These are phyloP conservation scores for Haberlea rhodopensis DNA, from an alignment of 257 asterid species.

Conservation along the genomic window DNA sequence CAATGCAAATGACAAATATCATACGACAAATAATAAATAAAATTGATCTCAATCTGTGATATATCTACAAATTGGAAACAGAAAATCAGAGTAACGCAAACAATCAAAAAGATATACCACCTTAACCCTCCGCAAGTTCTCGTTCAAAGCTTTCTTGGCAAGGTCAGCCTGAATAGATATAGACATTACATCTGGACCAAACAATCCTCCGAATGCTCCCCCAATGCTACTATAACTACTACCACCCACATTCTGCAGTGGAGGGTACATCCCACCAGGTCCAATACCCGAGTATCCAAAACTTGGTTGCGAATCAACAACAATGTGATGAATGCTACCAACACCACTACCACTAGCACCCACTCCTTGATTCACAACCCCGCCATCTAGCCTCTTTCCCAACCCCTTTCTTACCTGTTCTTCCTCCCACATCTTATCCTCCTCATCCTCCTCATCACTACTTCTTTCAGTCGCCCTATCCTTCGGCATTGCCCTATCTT, in stretches of 20 bases:
- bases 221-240: conserved; percentile 42
- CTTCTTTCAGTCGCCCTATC: conserved; percentile 41
- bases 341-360: conserved; percentile 34
- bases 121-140: conserved; percentile 63
- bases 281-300: conserved; percentile 36
- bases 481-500: conserved; percentile 47
- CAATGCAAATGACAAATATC: conserved; percentile 9
- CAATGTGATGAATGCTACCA: conserved; percentile 34
- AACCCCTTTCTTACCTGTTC: conserved; percentile 93
- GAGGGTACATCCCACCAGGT: conserved; percentile 40
- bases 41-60: background rate
- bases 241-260: conserved; percentile 35
- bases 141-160: conserved; percentile 69
- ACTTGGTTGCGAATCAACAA: conserved; percentile 36
- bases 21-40: background rate
- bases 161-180: conserved; percentile 76
- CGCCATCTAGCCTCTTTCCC: conserved; percentile 85
- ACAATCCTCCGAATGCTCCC: conserved; percentile 47
- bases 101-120: conserved; percentile 38
- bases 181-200: conserved; percentile 50
- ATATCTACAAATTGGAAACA: background rate
- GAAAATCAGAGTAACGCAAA: conserved; percentile 4
- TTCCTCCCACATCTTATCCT: conserved; percentile 96
- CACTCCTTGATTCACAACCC: conserved; percentile 47
- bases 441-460: conserved; percentile 72